phyloP scores from a whole-genome alignment of 768 basidiomycete genomes.

The Mrakia frigida region DNA sequence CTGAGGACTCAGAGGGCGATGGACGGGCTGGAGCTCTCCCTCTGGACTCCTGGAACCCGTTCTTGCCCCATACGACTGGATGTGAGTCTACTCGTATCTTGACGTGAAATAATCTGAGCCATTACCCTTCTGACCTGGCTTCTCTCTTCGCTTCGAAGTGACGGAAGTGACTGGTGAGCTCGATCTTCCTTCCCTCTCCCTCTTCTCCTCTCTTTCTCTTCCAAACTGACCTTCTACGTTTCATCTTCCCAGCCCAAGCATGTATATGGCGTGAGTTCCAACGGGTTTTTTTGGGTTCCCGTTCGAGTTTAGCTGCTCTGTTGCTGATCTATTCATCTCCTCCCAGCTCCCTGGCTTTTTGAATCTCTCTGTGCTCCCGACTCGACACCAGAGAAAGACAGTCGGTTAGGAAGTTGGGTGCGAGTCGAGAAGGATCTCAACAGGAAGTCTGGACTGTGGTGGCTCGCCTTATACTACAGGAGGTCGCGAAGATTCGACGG shows the following conservation, averaged over 20 bases:
- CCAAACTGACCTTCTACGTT: background rate
- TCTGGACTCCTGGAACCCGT: constrained; percentile 70
- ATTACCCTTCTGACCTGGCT: background rate
- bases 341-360: constrained; percentile 49
- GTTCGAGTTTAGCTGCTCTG: too few relatives aligned
- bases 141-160: constrained; percentile 49
- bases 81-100: constrained; percentile 48
- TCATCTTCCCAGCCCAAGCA: constrained; percentile 10
- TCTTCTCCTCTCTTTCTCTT: too few relatives aligned
- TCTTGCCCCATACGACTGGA: constrained; percentile 70
- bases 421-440: constrained; percentile 78
- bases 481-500: constrained; percentile 52
- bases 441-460: constrained; percentile 54
- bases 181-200: background rate
- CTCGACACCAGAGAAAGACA: constrained; percentile 65
- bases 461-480: constrained; percentile 72
- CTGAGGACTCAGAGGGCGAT: constrained; percentile 27
- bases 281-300: too few relatives aligned
- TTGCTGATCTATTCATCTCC: background rate
- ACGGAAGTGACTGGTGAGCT: constrained; percentile 65
- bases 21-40: constrained; percentile 51
- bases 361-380: constrained; percentile 63
- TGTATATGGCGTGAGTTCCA: constrained; percentile 26
- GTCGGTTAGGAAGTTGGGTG: constrained; percentile 70
- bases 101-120: background rate